Base-by-base conservation (phyloP, 352 stramenopile species). In the Pythium guiyangense region DNA sequence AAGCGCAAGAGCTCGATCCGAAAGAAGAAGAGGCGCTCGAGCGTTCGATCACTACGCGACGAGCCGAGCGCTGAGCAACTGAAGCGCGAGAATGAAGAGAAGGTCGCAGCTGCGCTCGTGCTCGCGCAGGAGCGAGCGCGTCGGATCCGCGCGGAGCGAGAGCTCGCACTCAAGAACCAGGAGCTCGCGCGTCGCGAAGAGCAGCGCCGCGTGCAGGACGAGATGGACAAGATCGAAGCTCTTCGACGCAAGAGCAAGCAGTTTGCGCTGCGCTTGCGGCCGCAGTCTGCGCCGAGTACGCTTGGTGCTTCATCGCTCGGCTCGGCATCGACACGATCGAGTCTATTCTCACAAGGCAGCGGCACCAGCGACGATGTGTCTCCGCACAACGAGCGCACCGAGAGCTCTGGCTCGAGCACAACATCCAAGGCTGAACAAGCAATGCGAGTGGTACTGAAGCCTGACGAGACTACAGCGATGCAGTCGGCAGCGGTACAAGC, bases 181-280 rank as follows among this genome's bases (percentile, higher is more conserved):
- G 69, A 64, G 58, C 56, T 35, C 52, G 40, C 34, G 11, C 62
- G 52, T 4, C 55, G 59, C 34, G 68, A 70, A 34, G 64, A 54
- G 29, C 58, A 64, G 20, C 34, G 60, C 22, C 61, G 52, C 45
- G 43, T 78, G 22, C 67, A 83, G 54, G 58, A 67, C 31, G 65
- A 83, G 39, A 70, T 80, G 59, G 51, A 63, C 20, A 70, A 59
- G 26, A 83, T 83, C 29, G 73, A 83, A 48, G 66, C 35, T 20
- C 52, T 63, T 12, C 57, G 57, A 0, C 50, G 40, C n/a, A 63
- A 58, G 49, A 63, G 57, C 44, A 63, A 58, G 51, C 57, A 63
- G 40, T 63, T 63, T 49, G 49, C 57, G 11, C 43, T 63, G 9
- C 57, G 57, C 0, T 31, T 63, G 3, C 57, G 57, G 14, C 49